Evolutionary conservation across 2,329 filamentous ascomycete genomes (phyloP), one percentile per base, ranked within the genome.

Genomic region (Diaporthe amygdali): DNA sequence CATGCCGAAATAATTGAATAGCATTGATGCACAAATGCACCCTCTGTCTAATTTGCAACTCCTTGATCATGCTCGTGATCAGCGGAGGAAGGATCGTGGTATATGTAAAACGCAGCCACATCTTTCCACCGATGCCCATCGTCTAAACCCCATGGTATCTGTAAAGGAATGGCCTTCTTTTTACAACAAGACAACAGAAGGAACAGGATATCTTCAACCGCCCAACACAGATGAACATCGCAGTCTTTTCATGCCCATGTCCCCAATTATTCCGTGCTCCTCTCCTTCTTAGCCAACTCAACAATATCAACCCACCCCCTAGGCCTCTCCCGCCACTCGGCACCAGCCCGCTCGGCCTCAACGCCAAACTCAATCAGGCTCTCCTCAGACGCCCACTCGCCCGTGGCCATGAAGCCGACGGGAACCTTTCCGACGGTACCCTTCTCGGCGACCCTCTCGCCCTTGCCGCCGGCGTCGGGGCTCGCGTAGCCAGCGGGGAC

Each of bases 331-430:
- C 77, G 79, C 59, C 79, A 73, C 59, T 81, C 80, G 0, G 39
- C 25, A 8, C 82, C 82, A 2, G 83, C 75, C 22, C 80, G 78
- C 75, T 88, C 86, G 0, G 81, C 83, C 59, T 88, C 84, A 3
- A 83, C 76, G 0, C 83, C 87, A 71, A 88, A 87, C 52, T 81
- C 78, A 61, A 89, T 72, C 74, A 89, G 75, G 3, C 81, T 78
- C 66, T 85, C 82, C 76, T 89, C 87, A 5, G 80, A 81, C 1
- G 84, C 85, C 87, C 87, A 89, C 75, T 89, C 87, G 0, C 85
- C 87, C 56, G 84, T 86, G 1, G 83, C 87, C 87, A 89, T 89
- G 39, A 89, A 75, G 1, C 87, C 87, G 3, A 89, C 81, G 0
- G 87, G 87, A 0, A 89, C 79, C 71, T 83, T 84, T 0, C 82